A percentile compares a stretch with the other conserved stretches of the same genome.
Evolutionary conservation across 495 filamentous ascomycete species (phyloP).

Genomic region (Tuber umbilicatum): DNA sequence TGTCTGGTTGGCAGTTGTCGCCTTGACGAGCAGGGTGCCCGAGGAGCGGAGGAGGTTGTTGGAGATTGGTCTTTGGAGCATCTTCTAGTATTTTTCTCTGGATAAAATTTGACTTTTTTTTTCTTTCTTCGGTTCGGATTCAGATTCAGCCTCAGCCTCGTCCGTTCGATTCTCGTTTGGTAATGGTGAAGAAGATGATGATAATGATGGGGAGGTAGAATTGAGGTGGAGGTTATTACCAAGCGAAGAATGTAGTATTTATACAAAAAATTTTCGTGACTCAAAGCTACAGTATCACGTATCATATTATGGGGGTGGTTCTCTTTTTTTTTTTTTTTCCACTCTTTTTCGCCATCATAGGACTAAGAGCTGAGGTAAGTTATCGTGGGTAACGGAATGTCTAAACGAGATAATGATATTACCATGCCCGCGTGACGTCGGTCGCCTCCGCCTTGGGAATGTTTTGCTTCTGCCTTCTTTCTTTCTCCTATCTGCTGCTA

Average conservation of each 20-base stretch:
- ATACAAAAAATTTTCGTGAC: neutral
- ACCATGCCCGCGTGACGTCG: neutral
- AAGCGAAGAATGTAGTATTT: neutral
- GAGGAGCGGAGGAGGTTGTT: neutral
- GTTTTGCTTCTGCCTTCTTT: neutral
- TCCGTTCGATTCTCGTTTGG: neutral
- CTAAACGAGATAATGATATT: neutral
- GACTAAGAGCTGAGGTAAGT: neutral
- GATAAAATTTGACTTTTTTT: neutral
- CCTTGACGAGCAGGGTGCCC: neutral
- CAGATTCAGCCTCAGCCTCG: neutral
- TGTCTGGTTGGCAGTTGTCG: constrained; percentile 1
- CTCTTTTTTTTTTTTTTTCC: neutral
- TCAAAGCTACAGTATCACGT: neutral
- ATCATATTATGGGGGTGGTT: neutral
- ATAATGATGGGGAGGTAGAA: neutral
- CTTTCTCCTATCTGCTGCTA: neutral
- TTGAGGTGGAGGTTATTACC: neutral
- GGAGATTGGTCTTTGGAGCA: neutral
- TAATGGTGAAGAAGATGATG: neutral
- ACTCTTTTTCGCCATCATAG: neutral
- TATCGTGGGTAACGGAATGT: neutral
- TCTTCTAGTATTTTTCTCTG: neutral
- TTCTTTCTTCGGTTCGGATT: neutral
- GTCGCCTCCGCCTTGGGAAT: neutral